A percentile compares a stretch with the other conserved stretches of the same genome.
phyloP scores from a whole-genome alignment of 2,329 filamentous ascomycete genomes.

The Colletotrichum scovillei region DNA sequence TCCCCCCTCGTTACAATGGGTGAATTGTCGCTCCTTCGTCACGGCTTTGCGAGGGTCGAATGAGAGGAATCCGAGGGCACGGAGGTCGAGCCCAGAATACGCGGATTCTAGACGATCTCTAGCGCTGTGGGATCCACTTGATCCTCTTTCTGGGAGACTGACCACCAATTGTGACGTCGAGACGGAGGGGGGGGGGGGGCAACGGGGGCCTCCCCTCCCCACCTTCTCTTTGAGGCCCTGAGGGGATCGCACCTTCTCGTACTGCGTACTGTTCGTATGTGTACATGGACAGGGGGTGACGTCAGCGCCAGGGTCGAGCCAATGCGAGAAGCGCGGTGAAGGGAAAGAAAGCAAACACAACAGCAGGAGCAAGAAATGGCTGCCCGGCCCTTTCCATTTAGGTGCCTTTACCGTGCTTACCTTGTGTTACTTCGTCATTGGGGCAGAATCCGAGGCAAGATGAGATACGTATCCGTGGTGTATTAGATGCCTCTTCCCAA shows the following conservation, averaged over 20 bases:
- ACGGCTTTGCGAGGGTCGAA: conserved; percentile 7
- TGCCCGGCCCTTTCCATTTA: not conserved
- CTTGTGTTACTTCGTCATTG: not conserved
- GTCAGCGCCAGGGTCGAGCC: conserved; percentile 10
- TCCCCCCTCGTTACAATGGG: not conserved
- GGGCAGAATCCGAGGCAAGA: not conserved
- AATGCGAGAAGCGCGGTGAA: not conserved
- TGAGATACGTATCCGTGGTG: not conserved
- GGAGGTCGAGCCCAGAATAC: conserved; percentile 23
- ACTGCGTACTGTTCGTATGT: not conserved
- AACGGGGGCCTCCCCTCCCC: not conserved
- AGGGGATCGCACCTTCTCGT: not conserved
- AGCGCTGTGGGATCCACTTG: conserved; percentile 20
- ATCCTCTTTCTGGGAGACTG: not conserved
- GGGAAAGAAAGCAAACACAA: not conserved
- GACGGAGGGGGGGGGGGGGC: not conserved
- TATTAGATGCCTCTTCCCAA: not conserved
- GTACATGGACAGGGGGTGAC: conserved; percentile 12
- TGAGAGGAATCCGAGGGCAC: conserved; percentile 8
- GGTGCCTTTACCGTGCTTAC: no score
- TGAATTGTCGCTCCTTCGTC: not conserved
- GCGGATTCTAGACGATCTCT: conserved; percentile 30
- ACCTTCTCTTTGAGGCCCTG: not conserved
- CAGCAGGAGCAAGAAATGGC: not conserved
- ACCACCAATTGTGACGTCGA: conserved; percentile 31